Evolutionary conservation across 805 yeast species (phyloP).

Genomic region (Cyberlindnera mrakii): DNA sequence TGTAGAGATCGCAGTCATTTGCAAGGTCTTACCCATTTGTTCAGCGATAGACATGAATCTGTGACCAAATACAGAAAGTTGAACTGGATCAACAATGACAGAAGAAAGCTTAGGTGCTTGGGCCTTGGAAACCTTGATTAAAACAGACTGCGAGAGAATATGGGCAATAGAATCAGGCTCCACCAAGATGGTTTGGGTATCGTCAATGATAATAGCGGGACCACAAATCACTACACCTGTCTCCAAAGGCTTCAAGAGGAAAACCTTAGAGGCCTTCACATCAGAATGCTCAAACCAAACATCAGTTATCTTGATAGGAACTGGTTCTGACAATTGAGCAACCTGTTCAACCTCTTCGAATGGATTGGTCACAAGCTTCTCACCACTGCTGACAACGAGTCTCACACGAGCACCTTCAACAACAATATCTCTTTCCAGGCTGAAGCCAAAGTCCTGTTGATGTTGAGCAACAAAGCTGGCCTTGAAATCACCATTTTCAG

Average conservation of each 20-base stretch:
- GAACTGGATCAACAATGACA: conserved; percentile 41
- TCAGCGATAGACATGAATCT: conserved; percentile 48
- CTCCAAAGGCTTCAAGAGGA: conserved; percentile 24
- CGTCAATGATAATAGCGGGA: conserved; percentile 32
- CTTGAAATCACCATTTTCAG: conserved; percentile 23
- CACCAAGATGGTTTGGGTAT: conserved; percentile 35
- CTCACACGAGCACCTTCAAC: conserved; percentile 30
- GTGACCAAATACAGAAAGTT: conserved; percentile 38
- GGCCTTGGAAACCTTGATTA: conserved; percentile 23
- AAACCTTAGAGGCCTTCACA: conserved; percentile 25
- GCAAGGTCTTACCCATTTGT: conserved; percentile 40
- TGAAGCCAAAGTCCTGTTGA: conserved; percentile 32
- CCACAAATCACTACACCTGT: conserved; percentile 29
- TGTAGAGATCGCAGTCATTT: conserved; percentile 37
- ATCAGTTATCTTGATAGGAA: conserved; percentile 29
- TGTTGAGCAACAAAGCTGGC: conserved; percentile 25
- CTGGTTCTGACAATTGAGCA: conserved; percentile 19
- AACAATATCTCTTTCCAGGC: conserved; percentile 26
- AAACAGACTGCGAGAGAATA: conserved; percentile 31
- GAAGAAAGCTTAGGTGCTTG: conserved; percentile 31
- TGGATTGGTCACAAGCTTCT: conserved; percentile 18
- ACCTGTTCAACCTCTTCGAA: conserved; percentile 20
- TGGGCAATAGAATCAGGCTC: conserved; percentile 31
- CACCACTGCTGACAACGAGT: conserved; percentile 46
- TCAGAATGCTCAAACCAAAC: conserved; percentile 29